These are phyloP conservation scores for Kuraishia cidri DNA, from an alignment of 805 yeast species.

Conservation along the genomic window DNA sequence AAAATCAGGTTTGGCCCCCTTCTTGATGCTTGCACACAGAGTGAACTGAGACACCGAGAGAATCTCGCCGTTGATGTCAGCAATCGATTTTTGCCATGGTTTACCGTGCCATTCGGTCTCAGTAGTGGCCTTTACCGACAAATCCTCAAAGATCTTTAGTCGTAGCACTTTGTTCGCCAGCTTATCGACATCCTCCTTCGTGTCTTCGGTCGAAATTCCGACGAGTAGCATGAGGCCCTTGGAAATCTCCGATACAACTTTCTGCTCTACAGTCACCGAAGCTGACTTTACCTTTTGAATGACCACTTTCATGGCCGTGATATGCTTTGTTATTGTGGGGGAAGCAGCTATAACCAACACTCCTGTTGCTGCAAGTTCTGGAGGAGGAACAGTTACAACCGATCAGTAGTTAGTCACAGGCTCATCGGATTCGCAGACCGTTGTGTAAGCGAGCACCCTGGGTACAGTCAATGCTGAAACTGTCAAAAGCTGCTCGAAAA, in stretches of 20 bases:
- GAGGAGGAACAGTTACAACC: background rate
- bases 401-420: too few species aligned
- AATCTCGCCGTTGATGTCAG: slow-evolving; percentile 62
- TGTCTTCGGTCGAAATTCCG: slow-evolving; percentile 77
- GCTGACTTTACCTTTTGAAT: slow-evolving; percentile 86
- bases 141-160: slow-evolving; percentile 67
- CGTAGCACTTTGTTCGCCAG: slow-evolving; percentile 58
- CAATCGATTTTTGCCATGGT: slow-evolving; percentile 70
- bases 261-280: slow-evolving; percentile 73
- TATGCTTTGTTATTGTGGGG: too few species aligned
- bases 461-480: too few species aligned
- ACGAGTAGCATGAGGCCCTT: slow-evolving; percentile 75
- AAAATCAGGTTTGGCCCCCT: slow-evolving; percentile 94
- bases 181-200: slow-evolving; percentile 61
- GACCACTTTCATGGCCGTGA: slow-evolving; percentile 65
- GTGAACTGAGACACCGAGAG: slow-evolving; percentile 92
- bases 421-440: too few species aligned
- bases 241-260: slow-evolving; percentile 64
- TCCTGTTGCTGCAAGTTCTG: background rate
- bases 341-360: background rate
- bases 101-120: slow-evolving; percentile 47
- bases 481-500: too few species aligned
- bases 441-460: too few species aligned
- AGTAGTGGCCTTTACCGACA: slow-evolving; percentile 19
- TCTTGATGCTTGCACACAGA: slow-evolving; percentile 71